Evolutionary conservation across 768 basidiomycete genomes (phyloP).

Genomic region (Tricholoma saponaceum): DNA sequence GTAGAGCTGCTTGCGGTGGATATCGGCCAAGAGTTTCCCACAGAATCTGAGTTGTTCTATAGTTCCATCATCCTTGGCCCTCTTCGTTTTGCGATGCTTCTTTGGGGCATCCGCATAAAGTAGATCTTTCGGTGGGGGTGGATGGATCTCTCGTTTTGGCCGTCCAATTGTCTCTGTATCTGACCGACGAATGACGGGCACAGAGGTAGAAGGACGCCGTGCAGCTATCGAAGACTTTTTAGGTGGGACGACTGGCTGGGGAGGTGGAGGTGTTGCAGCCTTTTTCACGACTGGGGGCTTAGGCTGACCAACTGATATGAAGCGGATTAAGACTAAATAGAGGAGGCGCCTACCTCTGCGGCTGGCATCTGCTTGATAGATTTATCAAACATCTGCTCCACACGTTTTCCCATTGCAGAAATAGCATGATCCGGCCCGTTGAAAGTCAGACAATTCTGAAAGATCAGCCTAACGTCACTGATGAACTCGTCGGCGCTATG

Average conservation of each 20-base stretch:
- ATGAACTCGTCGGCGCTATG: constrained; percentile 74
- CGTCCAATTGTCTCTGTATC: constrained; percentile 61
- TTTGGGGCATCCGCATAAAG: constrained; percentile 77
- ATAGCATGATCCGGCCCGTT: constrained; percentile 90
- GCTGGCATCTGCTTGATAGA: constrained; percentile 80
- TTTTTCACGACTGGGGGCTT: constrained; percentile 46
- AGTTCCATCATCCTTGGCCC: constrained; percentile 59
- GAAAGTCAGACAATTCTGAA: constrained; percentile 85
- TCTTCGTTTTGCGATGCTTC: constrained; percentile 61
- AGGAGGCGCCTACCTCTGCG: constrained; percentile 55
- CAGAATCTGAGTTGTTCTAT: constrained; percentile 86
- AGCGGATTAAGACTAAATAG: constrained; percentile 1
- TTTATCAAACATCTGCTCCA: constrained; percentile 87
- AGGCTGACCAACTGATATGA: constrained; percentile 16
- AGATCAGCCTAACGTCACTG: constrained; percentile 81
- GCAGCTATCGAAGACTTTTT: constrained; percentile 43
- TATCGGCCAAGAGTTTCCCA: constrained; percentile 63
- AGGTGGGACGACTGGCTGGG: constrained; percentile 36
- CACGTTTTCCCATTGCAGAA: constrained; percentile 70
- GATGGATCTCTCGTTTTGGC: constrained; percentile 98
- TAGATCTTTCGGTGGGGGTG: constrained; percentile 89
- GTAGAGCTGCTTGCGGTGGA: constrained; percentile 78
- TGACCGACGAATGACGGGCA: constrained; percentile 80
- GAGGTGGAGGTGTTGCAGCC: constrained; percentile 43
- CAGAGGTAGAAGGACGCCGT: constrained; percentile 75